Evolutionary conservation across 1,284 basidiomycete genomes (phyloP), one percentile per base, ranked within the genome.

Genomic region (Ustilago trichophora): DNA sequence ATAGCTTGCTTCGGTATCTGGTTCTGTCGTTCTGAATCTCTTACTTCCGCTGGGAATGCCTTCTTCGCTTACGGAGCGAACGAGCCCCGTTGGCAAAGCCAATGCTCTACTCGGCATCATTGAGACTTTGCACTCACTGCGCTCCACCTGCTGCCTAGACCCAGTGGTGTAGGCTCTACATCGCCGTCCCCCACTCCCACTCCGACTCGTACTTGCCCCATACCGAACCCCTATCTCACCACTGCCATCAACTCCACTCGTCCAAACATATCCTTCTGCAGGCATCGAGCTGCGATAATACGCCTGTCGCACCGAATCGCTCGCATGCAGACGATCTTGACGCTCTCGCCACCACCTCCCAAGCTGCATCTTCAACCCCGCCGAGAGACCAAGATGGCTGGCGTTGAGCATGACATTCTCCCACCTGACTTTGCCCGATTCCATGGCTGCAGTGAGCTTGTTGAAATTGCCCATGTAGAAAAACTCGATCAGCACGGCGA

Each of bases 391-490:
- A 4, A 62, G 26, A 12, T 46, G 34, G 15, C 38, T 19, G 1
- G 52, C 47, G 21, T 54, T 62, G 26, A 62, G 46, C 41, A 62
- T 51, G 19, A 62, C 37, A 15, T 36, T 45, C 35, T 62, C 52
- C 58, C 58, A 62, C 6, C 52, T 25, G 1, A 46, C 46, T 3
- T 13, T 22, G 24, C 47, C 52, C 0, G 24, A 27, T n/a, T 62
- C 46, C 58, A 62, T 62, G 3, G 46, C 43, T 1, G 27, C 11
- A 15, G 51, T 25, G 16, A 62, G 42, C 9, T 9, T 21, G 27
- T 16, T 37, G 18, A 62, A 62, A 22, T 55, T 37, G 13, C 58
- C 58, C 37, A 44, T 38, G 40, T 62, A 54, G 12, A 62, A 43
- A 32, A 50, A 62, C 24, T 62, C 46, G 16, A 62, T 24, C 13